Conservation (phyloP, 768 basidiomycete genomes). For the Porpolomopsis calyptriformis region DNA sequence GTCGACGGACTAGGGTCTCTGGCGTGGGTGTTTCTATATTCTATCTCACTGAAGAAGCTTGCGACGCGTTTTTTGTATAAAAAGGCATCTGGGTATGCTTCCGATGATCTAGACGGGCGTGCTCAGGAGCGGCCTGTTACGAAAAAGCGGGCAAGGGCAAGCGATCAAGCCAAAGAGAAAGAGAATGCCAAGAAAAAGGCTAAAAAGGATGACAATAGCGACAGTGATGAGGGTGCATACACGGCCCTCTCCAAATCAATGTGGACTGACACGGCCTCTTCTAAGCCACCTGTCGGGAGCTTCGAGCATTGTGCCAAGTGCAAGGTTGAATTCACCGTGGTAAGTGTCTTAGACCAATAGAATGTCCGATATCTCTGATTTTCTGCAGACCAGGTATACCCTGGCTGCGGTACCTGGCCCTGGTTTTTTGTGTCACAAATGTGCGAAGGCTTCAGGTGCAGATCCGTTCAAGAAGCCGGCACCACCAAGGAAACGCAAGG, state of each 20-base stretch:
- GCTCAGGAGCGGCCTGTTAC: slow-evolving; percentile 24
- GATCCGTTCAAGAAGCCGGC: slow-evolving; percentile 83
- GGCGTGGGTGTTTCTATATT: no score
- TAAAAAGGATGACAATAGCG: slow-evolving; percentile 42
- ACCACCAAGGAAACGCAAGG: slow-evolving; percentile 49
- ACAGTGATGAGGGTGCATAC: slow-evolving; percentile 60
- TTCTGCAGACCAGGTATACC: slow-evolving; percentile 73
- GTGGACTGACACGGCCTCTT: slow-evolving; percentile 24
- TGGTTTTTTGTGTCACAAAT: slow-evolving; percentile 77
- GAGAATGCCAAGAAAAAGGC: slow-evolving; percentile 30
- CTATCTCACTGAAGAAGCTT: no score
- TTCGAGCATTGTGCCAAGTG: slow-evolving; percentile 78
- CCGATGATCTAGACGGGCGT: slow-evolving; percentile 65
- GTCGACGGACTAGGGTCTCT: slow-evolving; percentile 6
- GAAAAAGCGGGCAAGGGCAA: slow-evolving; percentile 48
- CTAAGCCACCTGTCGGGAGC: slow-evolving; percentile 63
- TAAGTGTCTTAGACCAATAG: slow-evolving; percentile 27
- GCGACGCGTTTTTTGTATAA: no score
- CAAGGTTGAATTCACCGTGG: slow-evolving; percentile 78
- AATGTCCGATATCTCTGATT: not conserved
- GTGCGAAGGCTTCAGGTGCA: slow-evolving; percentile 64
- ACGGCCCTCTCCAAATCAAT: slow-evolving; percentile 48
- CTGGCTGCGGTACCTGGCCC: slow-evolving; percentile 57
- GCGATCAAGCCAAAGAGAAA: slow-evolving; percentile 30
- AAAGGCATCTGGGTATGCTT: slow-evolving; percentile 45